phyloP scores from a whole-genome alignment of 805 yeast genomes.

The Ogataea salicorniae region DNA sequence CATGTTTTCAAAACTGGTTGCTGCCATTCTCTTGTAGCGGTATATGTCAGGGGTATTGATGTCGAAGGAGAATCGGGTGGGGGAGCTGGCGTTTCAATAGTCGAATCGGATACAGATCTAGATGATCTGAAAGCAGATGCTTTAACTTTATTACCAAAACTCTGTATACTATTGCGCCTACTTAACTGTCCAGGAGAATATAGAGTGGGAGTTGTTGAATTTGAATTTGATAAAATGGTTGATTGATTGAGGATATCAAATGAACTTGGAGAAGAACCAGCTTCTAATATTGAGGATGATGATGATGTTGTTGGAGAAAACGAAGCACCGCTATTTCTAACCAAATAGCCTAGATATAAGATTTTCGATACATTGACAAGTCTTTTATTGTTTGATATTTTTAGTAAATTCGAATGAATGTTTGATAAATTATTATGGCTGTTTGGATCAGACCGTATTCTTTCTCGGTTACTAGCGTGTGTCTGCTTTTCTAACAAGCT shows the following conservation, averaged over 20 bases:
- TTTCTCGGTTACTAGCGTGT: neutral
- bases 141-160: neutral
- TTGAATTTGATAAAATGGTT: neutral
- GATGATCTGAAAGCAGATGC: neutral
- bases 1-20: conserved; percentile 1
- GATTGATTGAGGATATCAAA: neutral
- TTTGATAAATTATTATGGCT: neutral
- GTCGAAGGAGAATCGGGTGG: too few species aligned
- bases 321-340: neutral
- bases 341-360: conserved; percentile 4
- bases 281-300: neutral
- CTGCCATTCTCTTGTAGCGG: neutral
- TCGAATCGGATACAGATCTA: neutral
- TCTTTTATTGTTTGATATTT: neutral
- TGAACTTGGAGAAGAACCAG: neutral
- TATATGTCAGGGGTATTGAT: too few species aligned
- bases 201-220: conserved; percentile 12
- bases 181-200: conserved; percentile 15
- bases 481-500: neutral
- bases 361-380: conserved; percentile 2
- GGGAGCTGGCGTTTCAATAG: too few species aligned
- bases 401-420: neutral
- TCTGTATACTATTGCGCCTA: conserved; percentile 4
- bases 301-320: neutral
- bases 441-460: neutral